Evolutionary conservation across 495 filamentous ascomycete genomes (phyloP).

Genomic region (Penicillium simplicissimum): DNA sequence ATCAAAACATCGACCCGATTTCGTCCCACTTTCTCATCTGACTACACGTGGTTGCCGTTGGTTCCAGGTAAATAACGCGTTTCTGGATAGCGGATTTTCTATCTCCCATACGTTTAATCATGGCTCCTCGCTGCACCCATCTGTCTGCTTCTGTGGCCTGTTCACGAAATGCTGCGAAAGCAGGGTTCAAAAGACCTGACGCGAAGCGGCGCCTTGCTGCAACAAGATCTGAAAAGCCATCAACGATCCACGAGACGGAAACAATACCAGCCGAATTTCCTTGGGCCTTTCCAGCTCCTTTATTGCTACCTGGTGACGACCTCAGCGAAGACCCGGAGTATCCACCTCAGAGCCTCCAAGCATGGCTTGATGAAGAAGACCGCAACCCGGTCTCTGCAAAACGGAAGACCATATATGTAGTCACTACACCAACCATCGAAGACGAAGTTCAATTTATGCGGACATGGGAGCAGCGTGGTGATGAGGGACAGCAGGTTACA

Average conservation of each 20-base stretch:
- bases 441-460: constrained; percentile 34
- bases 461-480: constrained; percentile 1
- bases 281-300: constrained; percentile 55
- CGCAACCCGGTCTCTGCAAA: constrained; percentile 54
- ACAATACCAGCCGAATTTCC: background rate
- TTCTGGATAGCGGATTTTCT: background rate
- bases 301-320: constrained; percentile 62
- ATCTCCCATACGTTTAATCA: background rate
- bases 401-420: constrained; percentile 57
- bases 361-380: constrained; percentile 50
- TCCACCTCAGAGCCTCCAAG: constrained; percentile 57
- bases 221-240: constrained; percentile 2
- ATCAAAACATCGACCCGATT: background rate
- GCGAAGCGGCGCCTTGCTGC: constrained; percentile 14
- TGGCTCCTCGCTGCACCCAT: constrained; percentile 12
- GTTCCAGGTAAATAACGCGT: background rate
- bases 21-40: background rate
- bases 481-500: constrained; percentile 10
- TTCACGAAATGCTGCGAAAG: constrained; percentile 11
- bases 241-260: background rate
- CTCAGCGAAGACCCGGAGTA: constrained; percentile 55
- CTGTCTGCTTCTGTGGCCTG: constrained; percentile 5
- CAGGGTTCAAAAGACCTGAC: constrained; percentile 14
- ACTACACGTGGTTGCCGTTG: background rate
- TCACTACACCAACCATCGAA: constrained; percentile 41